These are phyloP conservation scores for Graphilbum ipis-grandicollis DNA, from an alignment of 2,329 filamentous ascomycete genomes.

Conservation along the genomic window DNA sequence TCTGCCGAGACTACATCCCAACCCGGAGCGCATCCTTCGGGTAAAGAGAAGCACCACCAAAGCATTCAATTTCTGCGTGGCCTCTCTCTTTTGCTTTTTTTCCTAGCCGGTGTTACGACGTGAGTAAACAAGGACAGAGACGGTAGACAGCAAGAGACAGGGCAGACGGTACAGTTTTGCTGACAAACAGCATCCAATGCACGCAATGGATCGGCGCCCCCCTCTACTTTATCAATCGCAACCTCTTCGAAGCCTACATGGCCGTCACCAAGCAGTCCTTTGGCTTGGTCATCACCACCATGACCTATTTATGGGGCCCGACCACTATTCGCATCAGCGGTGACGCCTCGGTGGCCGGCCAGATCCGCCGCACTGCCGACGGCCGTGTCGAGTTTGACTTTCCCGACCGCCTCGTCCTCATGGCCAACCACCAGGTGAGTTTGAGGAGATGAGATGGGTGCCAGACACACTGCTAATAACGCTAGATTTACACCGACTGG, in stretches of 20 bases:
- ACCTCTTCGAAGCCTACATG: constrained; percentile 76
- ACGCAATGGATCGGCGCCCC: constrained; percentile 64
- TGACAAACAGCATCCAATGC: constrained; percentile 34
- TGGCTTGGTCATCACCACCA: constrained; percentile 57
- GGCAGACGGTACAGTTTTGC: neutral
- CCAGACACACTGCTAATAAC: constrained; percentile 8
- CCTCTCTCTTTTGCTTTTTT: constrained; percentile 33
- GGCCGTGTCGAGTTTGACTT: constrained; percentile 65
- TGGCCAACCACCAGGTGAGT: constrained; percentile 67
- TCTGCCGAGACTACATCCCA: no score
- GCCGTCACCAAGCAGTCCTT: constrained; percentile 74
- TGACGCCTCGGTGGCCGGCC: constrained; percentile 59
- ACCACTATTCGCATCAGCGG: constrained; percentile 71
- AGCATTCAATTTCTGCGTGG: constrained; percentile 33
- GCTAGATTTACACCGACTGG: constrained; percentile 77
- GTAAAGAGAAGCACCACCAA: constrained; percentile 33
- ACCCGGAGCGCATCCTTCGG: constrained; percentile 34
- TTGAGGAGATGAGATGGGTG: neutral
- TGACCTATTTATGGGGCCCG: constrained; percentile 79
- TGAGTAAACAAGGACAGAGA: constrained; percentile 17
- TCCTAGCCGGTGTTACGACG: constrained; percentile 28
- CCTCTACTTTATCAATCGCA: constrained; percentile 57
- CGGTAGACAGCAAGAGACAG: neutral
- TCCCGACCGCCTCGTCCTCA: constrained; percentile 63
- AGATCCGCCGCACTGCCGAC: constrained; percentile 52